Conservation (phyloP, 192 early-diverging fungal genomes). For the Podochytrium sp. region DNA sequence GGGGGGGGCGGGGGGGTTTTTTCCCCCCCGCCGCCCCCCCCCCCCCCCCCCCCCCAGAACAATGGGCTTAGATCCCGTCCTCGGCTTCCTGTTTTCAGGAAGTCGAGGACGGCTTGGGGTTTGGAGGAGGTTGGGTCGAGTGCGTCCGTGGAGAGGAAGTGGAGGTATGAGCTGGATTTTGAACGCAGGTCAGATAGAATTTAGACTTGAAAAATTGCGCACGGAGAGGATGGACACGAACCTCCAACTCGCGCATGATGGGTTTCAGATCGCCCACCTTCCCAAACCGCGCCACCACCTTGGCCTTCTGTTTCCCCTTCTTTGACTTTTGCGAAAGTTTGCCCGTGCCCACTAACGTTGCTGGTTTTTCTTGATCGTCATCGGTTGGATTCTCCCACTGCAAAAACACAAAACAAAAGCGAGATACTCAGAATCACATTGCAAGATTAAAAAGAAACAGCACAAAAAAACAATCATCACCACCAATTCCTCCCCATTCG, state of each 20-base stretch:
- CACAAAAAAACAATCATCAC: background rate
- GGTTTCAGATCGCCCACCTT: conserved; percentile 4
- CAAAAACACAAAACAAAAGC: background rate
- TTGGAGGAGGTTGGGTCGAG: no score
- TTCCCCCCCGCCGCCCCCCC: no score
- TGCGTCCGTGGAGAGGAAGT: no score
- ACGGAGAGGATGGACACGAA: no score
- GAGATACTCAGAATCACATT: background rate
- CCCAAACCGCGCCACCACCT: conserved; percentile 6
- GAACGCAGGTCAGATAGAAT: no score
- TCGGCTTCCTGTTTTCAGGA: no score
- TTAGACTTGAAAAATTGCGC: no score
- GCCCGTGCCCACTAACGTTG: conserved; percentile 6
- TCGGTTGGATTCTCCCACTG: conserved; percentile 4
- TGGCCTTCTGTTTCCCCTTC: conserved; percentile 27
- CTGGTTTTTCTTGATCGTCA: background rate
- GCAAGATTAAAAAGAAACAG: background rate
- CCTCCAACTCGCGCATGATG: conserved; percentile 22
- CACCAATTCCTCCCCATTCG: background rate
- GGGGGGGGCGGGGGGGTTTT: no score
- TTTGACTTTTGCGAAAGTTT: conserved; percentile 15
- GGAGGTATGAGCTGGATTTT: no score
- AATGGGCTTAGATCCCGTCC: no score
- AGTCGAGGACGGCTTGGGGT: no score
- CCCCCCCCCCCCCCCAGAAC: no score